Base-by-base conservation (phyloP, 164 flowering plant species). In the Hamamelis virginiana region DNA sequence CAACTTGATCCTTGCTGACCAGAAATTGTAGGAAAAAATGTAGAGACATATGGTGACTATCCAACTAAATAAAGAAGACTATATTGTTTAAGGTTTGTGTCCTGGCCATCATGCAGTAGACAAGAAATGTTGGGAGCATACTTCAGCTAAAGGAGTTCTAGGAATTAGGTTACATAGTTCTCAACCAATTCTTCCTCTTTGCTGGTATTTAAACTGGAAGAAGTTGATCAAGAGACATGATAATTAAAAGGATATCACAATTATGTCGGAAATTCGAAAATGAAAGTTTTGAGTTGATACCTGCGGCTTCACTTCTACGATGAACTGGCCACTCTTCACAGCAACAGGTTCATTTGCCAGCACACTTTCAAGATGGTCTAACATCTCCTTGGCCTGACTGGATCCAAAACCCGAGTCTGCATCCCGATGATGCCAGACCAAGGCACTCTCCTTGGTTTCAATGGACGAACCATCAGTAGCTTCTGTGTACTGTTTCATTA, bases 301-400 rank as follows among this genome's bases (percentile, higher is more conserved):
- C 87, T 89, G 91, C 59, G 94, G 94, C 67, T 86, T 87, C 55
- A 87, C 94, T 85, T 89, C 91, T 15, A 89, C 90, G 65, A 89
- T 87, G 66, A 65, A 83, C 72, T 86, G 91, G 27, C 94, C 94
- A 59, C 91, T 81, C 66, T 80, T 85, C 38, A 84, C 94, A 26
- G 86, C 82, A 43, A 84, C 94, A 48, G 94, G 91, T 75, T 89
- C 94, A 80, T 89, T 89, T 61, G 94, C 86, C 27, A 89, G 77
- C 19, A 89, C 94, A 73, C 89, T 87, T 71, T 87, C 91, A 55
- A 89, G 75, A 78, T 89, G 94, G 65, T 89, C 90, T 46, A 89
- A 68, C 81, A 89, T 55, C 67, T 89, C 94, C 77, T 85, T 89
- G 13, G 94, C 90, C 67, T 89, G 94, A 67, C 82, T 59, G 41